Base-by-base conservation (phyloP, 495 filamentous ascomycete genomes). In the Talaromyces stipitatus region DNA sequence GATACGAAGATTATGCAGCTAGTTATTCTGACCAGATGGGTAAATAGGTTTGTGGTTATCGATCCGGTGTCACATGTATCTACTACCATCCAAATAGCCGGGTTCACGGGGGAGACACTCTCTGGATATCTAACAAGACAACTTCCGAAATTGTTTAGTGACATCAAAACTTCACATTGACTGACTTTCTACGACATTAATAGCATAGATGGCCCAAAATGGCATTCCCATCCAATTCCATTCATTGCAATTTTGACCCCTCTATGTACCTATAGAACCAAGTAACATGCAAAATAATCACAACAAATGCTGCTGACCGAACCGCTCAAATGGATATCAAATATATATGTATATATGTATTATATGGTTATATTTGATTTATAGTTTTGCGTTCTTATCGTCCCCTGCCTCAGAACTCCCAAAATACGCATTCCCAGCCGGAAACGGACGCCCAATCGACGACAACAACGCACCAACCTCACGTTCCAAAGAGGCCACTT, bases 401-500 rank as follows among this genome's bases (percentile, higher is more conserved):
- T 75, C 72, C 29, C 60, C 64, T n/a, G 61, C 62, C 28, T 41
- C 36, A 5, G 24, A 27, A 36, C 51, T 33, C 11, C 38, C 14
- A 10, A 50, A 38, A n/a, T 66, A 62, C 18, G 69, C 69, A 51
- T 63, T 67, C 46, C 65, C 29, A 22, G 64, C 47, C 2, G 70
- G 67, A 26, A 66, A 62, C 12, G 67, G 24, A 26, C 63, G 64
- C 22, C 73, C 73, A 53, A 78, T 66, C 38, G 67, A 75, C 50
- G 73, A 74, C 50, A 78, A 68, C 46, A 78, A 62, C 56, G 74
- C 70, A 33, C 75, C 70, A 32, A 82, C 78, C 60, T 80, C 79
- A 32, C 75, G 58, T 67, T 89, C 68, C 58, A 82, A 57, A 58
- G 82, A 66, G 57, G 85, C 56, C 66, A 88, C 71, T 65, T 89